Evolutionary conservation across 768 basidiomycete species (phyloP).

Genomic region (Daedalea quercina): DNA sequence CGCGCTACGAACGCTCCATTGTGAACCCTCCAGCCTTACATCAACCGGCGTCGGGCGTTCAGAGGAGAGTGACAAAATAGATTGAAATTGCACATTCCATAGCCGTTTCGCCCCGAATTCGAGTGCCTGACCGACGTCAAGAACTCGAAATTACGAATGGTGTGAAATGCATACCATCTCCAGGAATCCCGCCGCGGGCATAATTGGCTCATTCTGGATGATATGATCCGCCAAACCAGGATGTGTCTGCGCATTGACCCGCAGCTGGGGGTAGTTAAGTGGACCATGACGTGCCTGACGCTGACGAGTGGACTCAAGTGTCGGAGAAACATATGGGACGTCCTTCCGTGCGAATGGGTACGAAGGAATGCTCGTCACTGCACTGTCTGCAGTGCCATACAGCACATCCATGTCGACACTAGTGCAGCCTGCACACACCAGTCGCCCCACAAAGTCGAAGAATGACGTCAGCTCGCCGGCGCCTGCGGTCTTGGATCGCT

Average conservation of each 20-base stretch:
- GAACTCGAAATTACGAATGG: conserved; percentile 5
- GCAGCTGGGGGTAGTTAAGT: conserved; percentile 28
- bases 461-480: conserved; percentile 10
- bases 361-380: neutral
- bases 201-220: conserved; percentile 37
- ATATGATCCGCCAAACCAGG: conserved; percentile 38
- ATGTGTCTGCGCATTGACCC: conserved; percentile 31
- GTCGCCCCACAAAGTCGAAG: conserved; percentile 22
- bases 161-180: conserved; percentile 25
- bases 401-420: conserved; percentile 26
- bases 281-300: conserved; percentile 26
- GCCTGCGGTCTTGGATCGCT: conserved; percentile 20
- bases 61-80: conserved; percentile 19
- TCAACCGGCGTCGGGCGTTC: conserved; percentile 16
- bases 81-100: conserved; percentile 21
- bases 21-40: conserved; percentile 14
- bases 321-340: conserved; percentile 17
- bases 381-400: conserved; percentile 11
- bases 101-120: conserved; percentile 27
- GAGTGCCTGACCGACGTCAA: conserved; percentile 21
- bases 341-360: conserved; percentile 27
- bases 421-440: conserved; percentile 25
- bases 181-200: conserved; percentile 39
- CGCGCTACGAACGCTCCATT: conserved; percentile 24
- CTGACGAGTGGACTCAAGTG: conserved; percentile 12